These are phyloP conservation scores for Plantago elongata DNA, from an alignment of 257 asterid genomes.

Conservation along the genomic window DNA sequence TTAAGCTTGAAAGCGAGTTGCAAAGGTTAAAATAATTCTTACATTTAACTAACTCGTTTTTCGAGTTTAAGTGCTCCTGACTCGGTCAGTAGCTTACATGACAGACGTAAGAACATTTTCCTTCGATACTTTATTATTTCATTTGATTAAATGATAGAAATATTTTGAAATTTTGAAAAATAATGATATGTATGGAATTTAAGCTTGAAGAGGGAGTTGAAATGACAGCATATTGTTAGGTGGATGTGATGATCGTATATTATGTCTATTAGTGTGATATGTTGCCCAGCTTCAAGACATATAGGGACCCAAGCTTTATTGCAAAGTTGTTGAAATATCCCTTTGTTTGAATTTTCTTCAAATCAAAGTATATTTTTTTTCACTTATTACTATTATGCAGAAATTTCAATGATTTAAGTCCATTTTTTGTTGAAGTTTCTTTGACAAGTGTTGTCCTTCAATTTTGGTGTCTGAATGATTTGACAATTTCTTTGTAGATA, in stretches of 20 bases:
- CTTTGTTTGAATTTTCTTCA: constrained; percentile 17
- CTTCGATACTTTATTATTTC: no score
- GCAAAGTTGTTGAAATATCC: constrained; percentile 33
- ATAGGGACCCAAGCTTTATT: constrained; percentile 22
- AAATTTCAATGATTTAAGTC: constrained; percentile 5
- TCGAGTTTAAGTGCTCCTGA: no score
- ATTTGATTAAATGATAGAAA: no score
- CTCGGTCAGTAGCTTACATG: no score
- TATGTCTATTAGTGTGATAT: constrained; percentile 25
- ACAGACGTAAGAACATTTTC: no score
- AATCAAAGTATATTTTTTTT: constrained; percentile 9
- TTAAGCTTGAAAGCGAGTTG: no score
- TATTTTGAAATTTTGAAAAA: no score
- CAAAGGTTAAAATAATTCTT: no score
- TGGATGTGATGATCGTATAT: constrained; percentile 38
- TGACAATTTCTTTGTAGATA: background rate
- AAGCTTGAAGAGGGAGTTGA: no score
- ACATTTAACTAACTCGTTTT: no score
- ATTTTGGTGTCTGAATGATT: constrained; percentile 10
- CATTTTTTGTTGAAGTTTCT: constrained; percentile 17
- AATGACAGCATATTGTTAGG: constrained; percentile 22
- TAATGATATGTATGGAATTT: no score
- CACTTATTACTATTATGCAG: background rate
- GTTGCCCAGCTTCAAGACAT: constrained; percentile 34
- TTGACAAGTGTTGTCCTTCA: constrained; percentile 6